Base-by-base conservation (phyloP, 345 rosid genomes). In the Populus davidiana region DNA sequence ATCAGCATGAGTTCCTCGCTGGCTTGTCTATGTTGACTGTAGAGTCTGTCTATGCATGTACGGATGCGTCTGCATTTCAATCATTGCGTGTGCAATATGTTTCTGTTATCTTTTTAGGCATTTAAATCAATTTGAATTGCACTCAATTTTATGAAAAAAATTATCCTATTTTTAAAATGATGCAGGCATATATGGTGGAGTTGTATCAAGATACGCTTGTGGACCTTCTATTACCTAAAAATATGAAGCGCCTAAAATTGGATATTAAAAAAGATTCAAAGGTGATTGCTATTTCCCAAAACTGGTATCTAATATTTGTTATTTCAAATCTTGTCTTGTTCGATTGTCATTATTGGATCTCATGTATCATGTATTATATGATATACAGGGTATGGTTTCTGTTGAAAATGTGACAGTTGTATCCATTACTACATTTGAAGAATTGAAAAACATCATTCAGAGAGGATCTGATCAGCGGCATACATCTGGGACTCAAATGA, bases 131-230 rank as follows among this genome's bases (percentile, higher is more conserved):
- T 23, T 59, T 59, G 16, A 38, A 18, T 38, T 61, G 6, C 44
- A 21, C 23, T 65, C 11, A 18, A 6, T 64, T 43, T 65, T 16
- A 75, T 47, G n/a, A 16, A 47, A 29, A 25, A 52, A 0, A 2
- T 27, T n/a, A 23, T 5, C 38, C 5, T 75, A 36, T 13, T 12
- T 14, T 11, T 27, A n/a, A 31, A 43, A 71, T 79, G 78, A 67
- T 86, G 85, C 83, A 96, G 98, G 96, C 93, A 66, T 96, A 91
- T 74, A 92, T 96, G 92, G 96, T 96, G 81, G 98, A 96, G 87
- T 76, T 96, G 70, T 96, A 96, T 86, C 99, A 96, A 85, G 99
- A 96, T 81, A 92, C 90, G 20, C 93, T 96, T 73, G 87, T 92
- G 41, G 98, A 96, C 78, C 98, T 96, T 83, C 70, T 96, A 52